phyloP scores from a whole-genome alignment of 1,139 yeast genomes.

The Lodderomyces theae region DNA sequence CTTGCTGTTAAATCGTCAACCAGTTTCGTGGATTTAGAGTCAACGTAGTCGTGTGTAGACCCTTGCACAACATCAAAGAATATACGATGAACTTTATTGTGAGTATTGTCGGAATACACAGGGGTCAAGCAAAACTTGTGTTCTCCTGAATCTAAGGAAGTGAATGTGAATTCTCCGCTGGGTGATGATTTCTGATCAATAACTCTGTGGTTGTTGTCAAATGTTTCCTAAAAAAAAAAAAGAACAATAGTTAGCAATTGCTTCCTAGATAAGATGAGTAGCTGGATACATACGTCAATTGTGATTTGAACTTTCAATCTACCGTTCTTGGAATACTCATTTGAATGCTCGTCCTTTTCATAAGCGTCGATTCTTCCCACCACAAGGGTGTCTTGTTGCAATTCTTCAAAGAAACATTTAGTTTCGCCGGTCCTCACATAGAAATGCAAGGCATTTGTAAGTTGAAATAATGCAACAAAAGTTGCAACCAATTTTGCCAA shows the following conservation, averaged over 20 bases:
- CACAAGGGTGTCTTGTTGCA: conserved; percentile 41
- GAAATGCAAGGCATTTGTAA: conserved; percentile 39
- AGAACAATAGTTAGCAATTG: neutral
- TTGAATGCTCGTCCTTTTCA: conserved; percentile 31
- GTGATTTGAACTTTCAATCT: conserved; percentile 40
- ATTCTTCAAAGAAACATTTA: conserved; percentile 48
- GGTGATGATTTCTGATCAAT: conserved; percentile 40
- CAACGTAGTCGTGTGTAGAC: conserved; percentile 47
- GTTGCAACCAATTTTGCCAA: neutral
- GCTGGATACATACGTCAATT: conserved; percentile 29
- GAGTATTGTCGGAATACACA: conserved; percentile 35
- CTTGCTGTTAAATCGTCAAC: conserved; percentile 43
- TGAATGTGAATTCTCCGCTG: conserved; percentile 42
- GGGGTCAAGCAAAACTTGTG: conserved; percentile 50
- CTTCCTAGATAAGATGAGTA: neutral
- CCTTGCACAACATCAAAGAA: conserved; percentile 48
- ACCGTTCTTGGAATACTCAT: conserved; percentile 29
- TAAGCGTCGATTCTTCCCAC: conserved; percentile 46
- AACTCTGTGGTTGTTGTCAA: conserved; percentile 46
- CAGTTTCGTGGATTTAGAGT: conserved; percentile 44
- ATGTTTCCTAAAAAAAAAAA: conserved; percentile 34
- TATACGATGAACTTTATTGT: conserved; percentile 37
- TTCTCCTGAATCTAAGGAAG: conserved; percentile 45
- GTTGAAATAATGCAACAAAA: conserved; percentile 3
- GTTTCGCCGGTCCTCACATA: conserved; percentile 45